phyloP scores from a whole-genome alignment of 2,329 filamentous ascomycete genomes.

The Plectosphaerella sp. region DNA sequence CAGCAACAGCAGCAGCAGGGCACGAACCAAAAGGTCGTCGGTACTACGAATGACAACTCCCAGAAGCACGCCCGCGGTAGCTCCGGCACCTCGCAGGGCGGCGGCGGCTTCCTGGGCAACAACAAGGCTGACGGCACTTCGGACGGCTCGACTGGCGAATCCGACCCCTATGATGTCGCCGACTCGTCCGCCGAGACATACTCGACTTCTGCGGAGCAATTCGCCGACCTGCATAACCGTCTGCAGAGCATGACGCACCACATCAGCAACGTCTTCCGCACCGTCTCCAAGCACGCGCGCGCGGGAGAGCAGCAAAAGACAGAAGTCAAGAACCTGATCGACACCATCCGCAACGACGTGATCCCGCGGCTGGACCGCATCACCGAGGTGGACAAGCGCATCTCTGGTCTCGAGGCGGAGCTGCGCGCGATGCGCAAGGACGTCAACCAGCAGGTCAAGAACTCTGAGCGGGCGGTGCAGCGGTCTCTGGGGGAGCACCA shows the following conservation, averaged over 20 bases:
- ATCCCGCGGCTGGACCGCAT: constrained; percentile 40
- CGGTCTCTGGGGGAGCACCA: constrained; percentile 47
- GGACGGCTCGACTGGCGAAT: constrained; percentile 13
- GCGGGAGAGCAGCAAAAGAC: constrained; percentile 52
- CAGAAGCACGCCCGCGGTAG: constrained; percentile 25
- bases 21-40: constrained; percentile 6
- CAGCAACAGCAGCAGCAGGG: constrained; percentile 8
- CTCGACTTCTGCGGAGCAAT: constrained; percentile 56
- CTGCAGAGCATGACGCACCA: constrained; percentile 71
- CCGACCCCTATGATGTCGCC: constrained; percentile 35
- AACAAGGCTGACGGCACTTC: constrained; percentile 17
- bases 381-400: constrained; percentile 35
- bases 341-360: constrained; percentile 36
- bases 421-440: constrained; percentile 54
- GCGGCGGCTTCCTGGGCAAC: constrained; percentile 17
- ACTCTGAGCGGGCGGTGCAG: constrained; percentile 48
- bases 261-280: constrained; percentile 56
- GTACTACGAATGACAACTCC: constrained; percentile 25
- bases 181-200: constrained; percentile 44
- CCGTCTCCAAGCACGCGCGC: constrained; percentile 45
- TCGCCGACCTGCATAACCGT: constrained; percentile 80
- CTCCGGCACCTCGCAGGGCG: constrained; percentile 19
- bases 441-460: constrained; percentile 42
- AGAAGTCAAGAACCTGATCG: constrained; percentile 45
- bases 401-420: constrained; percentile 53